Evolutionary conservation across 2,329 filamentous ascomycete species (phyloP).

Genomic region (Colletotrichum caudatum): DNA sequence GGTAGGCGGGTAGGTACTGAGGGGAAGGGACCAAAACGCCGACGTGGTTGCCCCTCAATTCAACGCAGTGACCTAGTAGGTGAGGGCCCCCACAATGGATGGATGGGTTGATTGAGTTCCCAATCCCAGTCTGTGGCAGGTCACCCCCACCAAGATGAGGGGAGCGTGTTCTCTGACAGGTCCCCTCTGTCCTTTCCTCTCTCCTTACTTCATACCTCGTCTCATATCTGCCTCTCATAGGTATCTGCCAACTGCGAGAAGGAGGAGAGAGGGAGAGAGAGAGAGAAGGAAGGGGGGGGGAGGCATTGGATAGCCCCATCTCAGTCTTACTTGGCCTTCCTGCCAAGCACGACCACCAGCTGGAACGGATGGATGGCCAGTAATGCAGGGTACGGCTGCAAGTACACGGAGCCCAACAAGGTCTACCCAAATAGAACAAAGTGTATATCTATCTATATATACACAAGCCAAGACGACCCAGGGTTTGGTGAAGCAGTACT

Average conservation of each 20-base stretch:
- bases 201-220: conserved; percentile 16
- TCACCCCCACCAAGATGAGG: conserved; percentile 28
- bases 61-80: conserved; percentile 3
- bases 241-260: neutral
- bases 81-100: conserved; percentile 2
- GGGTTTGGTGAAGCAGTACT: conserved; percentile 9
- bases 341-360: conserved; percentile 9
- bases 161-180: conserved; percentile 30
- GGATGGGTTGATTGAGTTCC: neutral
- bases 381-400: neutral
- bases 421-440: conserved; percentile 31
- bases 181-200: conserved; percentile 17
- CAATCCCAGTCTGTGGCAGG: conserved; percentile 7
- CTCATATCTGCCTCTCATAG: neutral
- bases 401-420: conserved; percentile 14
- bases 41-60: conserved; percentile 24
- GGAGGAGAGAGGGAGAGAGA: neutral
- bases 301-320: neutral
- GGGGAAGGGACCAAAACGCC: neutral
- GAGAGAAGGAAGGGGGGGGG: too few species aligned
- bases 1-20: neutral
- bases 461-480: conserved; percentile 12
- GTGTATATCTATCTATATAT: neutral
- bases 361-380: conserved; percentile 30
- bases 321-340: neutral